phyloP scores from a whole-genome alignment of 2,329 filamentous ascomycete species.

The Colletotrichum falcatum region DNA sequence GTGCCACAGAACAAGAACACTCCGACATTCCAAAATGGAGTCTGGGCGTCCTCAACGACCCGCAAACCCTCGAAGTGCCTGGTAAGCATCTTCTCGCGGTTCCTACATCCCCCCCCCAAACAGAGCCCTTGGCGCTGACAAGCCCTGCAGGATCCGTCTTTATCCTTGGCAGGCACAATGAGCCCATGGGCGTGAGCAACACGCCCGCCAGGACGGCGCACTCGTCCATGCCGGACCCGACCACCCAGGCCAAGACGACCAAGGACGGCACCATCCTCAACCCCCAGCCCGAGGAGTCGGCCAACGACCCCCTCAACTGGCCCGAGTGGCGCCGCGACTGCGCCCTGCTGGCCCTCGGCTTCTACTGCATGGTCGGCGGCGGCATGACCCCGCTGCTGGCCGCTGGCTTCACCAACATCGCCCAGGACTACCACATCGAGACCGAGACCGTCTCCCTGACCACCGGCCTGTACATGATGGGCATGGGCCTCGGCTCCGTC shows the following conservation, averaged over 20 bases:
- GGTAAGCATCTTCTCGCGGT: conserved; percentile 61
- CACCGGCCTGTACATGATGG: conserved; percentile 94
- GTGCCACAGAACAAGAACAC: conserved; percentile 1
- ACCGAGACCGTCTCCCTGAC: conserved; percentile 84
- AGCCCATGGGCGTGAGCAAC: conserved; percentile 70
- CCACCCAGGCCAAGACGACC: conserved; percentile 72
- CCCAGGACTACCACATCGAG: conserved; percentile 71
- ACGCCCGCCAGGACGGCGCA: conserved; percentile 68
- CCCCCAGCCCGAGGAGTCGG: conserved; percentile 90
- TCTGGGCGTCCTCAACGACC: conserved; percentile 87
- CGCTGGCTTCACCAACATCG: conserved; percentile 88
- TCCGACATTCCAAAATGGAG: conserved; percentile 60
- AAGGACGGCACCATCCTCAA: conserved; percentile 88
- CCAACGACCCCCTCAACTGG: conserved; percentile 96
- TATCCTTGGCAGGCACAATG: conserved; percentile 65
- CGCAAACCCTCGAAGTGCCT: conserved; percentile 85
- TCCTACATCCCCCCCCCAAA: background rate
- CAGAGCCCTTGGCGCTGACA: background rate
- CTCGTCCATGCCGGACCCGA: conserved; percentile 58
- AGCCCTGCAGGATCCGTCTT: conserved; percentile 65
- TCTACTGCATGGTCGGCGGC: conserved; percentile 93
- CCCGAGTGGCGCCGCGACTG: conserved; percentile 82
- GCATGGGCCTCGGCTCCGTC: conserved; percentile 86
- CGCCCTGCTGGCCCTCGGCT: conserved; percentile 84
- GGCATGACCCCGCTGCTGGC: conserved; percentile 93